Evolutionary conservation across 108 stramenopile species (phyloP), one percentile per base, ranked within the genome.

Genomic region (Fragilaria crotonensis): DNA sequence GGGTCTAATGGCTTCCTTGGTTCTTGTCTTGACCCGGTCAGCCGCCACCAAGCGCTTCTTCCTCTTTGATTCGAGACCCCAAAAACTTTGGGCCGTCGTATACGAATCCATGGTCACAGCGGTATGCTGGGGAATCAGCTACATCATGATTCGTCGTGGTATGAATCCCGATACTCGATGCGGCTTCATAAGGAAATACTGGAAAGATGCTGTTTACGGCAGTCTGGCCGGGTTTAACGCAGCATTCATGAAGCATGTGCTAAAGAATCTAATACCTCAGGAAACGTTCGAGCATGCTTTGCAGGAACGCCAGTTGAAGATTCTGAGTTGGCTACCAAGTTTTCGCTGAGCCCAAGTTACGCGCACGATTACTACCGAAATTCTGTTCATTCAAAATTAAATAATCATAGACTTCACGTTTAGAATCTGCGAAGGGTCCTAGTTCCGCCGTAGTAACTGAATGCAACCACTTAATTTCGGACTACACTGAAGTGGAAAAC

Each of bases 131-230:
- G 91, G 91, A 11, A 71, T 80, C 36, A 72, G 69, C 30, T 93
- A 93, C 54, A 67, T 89, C 7, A 85, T 89, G 54, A 89, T 93
- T 66, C 79, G 87, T 2, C 63, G 91, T 0, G 91, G 85, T 9
- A 63, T 93, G 73, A 93, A 93, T 62, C 91, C 91, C 26, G 88
- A 93, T 36, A 93, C 87, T 14, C 69, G 80, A 54, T 64, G 59
- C 23, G 68, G 80, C 11, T 85, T 87, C 60, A 46, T 89, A 7
- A 76, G 77, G 51, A 88, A 82, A 61, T 93, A 85, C 54, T 93
- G 91, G 91, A 93, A 93, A 57, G 91, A 93, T 73, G 87, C 87
- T 4, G 81, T 93, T 2, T 93, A 93, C 59, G 91, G 91, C 30
- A 85, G 84, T 72, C 55, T 93, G 60, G 91, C 91, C 17, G 91